Evolutionary conservation across 1,139 yeast genomes (phyloP).

Genomic region (Kurtzmaniella quercitrusa): DNA sequence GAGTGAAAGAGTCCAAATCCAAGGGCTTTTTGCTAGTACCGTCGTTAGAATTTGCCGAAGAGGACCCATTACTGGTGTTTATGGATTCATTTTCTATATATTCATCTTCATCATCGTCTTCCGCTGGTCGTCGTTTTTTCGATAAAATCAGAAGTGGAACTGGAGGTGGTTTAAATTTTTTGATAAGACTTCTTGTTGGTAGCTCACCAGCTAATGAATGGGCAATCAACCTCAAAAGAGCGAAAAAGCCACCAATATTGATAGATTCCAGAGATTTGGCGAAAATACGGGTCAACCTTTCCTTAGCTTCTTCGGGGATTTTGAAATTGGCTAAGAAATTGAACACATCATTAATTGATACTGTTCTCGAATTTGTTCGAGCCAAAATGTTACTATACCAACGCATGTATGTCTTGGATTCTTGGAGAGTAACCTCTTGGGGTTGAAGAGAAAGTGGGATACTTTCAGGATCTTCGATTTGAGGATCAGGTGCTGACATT

Average conservation of each 20-base stretch:
- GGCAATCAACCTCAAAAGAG: conserved; percentile 60
- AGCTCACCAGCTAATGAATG: conserved; percentile 46
- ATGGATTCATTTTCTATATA: conserved; percentile 16
- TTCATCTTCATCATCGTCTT: conserved; percentile 22
- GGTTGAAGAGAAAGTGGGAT: conserved; percentile 62
- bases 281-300: conserved; percentile 47
- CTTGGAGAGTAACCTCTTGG: conserved; percentile 58
- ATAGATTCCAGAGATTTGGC: conserved; percentile 45
- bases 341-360: conserved; percentile 60
- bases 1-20: conserved; percentile 72
- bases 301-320: conserved; percentile 39
- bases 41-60: conserved; percentile 4
- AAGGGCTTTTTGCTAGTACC: conserved; percentile 28
- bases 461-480: conserved; percentile 13
- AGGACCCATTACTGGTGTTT: background rate
- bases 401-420: conserved; percentile 66
- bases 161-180: conserved; percentile 55
- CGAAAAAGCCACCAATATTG: conserved; percentile 74
- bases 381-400: conserved; percentile 74
- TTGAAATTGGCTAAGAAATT: conserved; percentile 59
- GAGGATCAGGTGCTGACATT: conserved; percentile 4
- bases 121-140: conserved; percentile 47
- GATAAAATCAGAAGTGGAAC: conserved; percentile 65
- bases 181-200: conserved; percentile 50
- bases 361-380: conserved; percentile 51